Evolutionary conservation across 2,329 filamentous ascomycete species (phyloP), one percentile per base, ranked within the genome.

Genomic region (Capronia epimyces): DNA sequence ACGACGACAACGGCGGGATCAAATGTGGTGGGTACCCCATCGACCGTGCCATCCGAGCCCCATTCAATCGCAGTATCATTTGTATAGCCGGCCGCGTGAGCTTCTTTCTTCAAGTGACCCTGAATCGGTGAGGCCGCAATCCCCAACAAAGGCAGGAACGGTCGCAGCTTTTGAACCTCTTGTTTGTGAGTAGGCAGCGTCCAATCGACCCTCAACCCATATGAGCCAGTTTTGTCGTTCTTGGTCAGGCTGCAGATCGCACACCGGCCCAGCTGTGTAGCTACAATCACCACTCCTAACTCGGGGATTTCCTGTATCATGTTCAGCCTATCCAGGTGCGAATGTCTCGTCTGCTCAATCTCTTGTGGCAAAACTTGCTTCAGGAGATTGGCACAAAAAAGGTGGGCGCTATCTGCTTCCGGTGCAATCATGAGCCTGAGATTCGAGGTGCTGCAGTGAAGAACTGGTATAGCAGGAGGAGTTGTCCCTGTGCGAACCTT

Each of bases 291-390:
- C 40, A 83, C 66, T 2, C 80, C 79, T 3, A 83, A 67, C 31
- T 81, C 75, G 0, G 80, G 77, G 13, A 84, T 75, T 45, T 81
- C 75, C 10, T 75, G 72, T 20, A 74, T 67, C 71, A 81, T 76
- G 62, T 80, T 82, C 31, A 82, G 71, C 6, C 81, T 76, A 24
- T 61, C 57, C 4, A 57, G 45, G 27, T 55, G 42, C 4, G 44
- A 43, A 16, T 55, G 50, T 31, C 43, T 46, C 7, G 46, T 32
- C 15, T n/a, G 6, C 31, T 57, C 49, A 13, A 56, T 41, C 9
- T 46, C 27, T 13, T 18, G 50, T 9, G 59, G 58, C 34, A 62
- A 45, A 12, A 46, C 42, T 41, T 62, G 59, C 32, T 57, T 56
- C 5, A 62, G 56, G 22, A 60, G 53, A 16, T 56, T 56, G 43